Evolutionary conservation across 129 eudicot genomes (phyloP).

Genomic region (Calendula officinalis): DNA sequence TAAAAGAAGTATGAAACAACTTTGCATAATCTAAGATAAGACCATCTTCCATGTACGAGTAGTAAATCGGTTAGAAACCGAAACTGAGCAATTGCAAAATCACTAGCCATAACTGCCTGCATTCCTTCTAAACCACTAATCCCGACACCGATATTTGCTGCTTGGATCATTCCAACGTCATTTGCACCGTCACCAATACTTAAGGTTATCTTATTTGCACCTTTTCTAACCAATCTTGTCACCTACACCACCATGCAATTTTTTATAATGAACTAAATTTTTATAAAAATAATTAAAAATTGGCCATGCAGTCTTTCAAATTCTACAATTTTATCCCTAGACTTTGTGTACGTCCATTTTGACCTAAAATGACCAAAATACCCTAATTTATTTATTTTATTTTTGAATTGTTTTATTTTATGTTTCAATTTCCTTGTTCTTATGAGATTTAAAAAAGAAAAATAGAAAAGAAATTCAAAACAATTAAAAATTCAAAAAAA

Average conservation of each 20-base stretch:
- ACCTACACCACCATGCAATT: slow-evolving; percentile 41
- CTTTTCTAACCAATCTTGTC: slow-evolving; percentile 85
- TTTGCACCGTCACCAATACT: slow-evolving; percentile 99
- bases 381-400: too few species aligned
- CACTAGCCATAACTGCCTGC: slow-evolving; percentile 99
- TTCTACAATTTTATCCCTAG: too few species aligned
- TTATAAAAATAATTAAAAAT: too few species aligned
- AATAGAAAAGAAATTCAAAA: too few species aligned
- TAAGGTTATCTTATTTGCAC: slow-evolving; percentile 84
- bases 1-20: slow-evolving; percentile 92
- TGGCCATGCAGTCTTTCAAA: too few species aligned
- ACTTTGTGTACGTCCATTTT: too few species aligned
- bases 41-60: slow-evolving; percentile 99
- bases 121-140: slow-evolving; percentile 96
- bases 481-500: not conserved
- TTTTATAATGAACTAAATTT: not conserved
- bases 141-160: slow-evolving; percentile 97
- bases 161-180: slow-evolving; percentile 98
- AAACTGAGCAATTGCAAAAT: slow-evolving; percentile 96
- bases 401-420: too few species aligned
- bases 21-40: slow-evolving; percentile 95
- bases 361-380: too few species aligned
- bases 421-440: too few species aligned
- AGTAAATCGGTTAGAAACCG: slow-evolving; percentile 87
- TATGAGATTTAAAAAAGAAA: too few species aligned